phyloP scores from a whole-genome alignment of 148 eudicot genomes.

The Rhododendron ovatum region DNA sequence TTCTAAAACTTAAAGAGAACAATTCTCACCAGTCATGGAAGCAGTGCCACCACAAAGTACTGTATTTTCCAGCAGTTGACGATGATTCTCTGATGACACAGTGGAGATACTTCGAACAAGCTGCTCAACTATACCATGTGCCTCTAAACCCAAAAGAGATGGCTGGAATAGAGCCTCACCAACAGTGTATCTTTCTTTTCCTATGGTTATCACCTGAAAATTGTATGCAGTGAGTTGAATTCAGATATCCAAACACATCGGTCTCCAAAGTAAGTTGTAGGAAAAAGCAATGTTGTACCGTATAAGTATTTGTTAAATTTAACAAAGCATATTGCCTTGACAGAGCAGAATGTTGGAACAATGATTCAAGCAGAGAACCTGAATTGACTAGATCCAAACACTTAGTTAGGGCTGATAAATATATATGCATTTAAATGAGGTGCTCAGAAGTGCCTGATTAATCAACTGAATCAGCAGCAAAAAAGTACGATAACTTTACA shows the following conservation, averaged over 20 bases:
- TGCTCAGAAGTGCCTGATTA: not conserved
- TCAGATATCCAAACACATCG: not conserved
- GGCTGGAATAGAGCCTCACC: conserved; percentile 98
- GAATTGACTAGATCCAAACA: not conserved
- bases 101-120: conserved; percentile 84
- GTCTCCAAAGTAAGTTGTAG: not conserved
- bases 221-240: not conserved
- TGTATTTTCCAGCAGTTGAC: conserved; percentile 89
- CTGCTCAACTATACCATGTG: conserved; percentile 95
- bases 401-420: not conserved
- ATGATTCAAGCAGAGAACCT: not conserved
- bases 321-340: not conserved
- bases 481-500: not conserved
- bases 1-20: not conserved
- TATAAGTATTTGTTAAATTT: not conserved
- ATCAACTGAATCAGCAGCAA: not conserved
- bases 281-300: not conserved
- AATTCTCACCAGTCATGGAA: conserved; percentile 58
- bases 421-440: no score
- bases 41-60: conserved; percentile 91
- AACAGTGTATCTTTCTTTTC: conserved; percentile 70
- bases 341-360: not conserved
- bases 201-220: conserved; percentile 71
- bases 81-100: conserved; percentile 89
- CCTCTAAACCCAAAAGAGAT: conserved; percentile 70